Percentiles rank a stretch among this genome's conserved stretches.
Evolutionary conservation across 352 stramenopile species (phyloP).

Genomic region (Phytophthora pinifolia): DNA sequence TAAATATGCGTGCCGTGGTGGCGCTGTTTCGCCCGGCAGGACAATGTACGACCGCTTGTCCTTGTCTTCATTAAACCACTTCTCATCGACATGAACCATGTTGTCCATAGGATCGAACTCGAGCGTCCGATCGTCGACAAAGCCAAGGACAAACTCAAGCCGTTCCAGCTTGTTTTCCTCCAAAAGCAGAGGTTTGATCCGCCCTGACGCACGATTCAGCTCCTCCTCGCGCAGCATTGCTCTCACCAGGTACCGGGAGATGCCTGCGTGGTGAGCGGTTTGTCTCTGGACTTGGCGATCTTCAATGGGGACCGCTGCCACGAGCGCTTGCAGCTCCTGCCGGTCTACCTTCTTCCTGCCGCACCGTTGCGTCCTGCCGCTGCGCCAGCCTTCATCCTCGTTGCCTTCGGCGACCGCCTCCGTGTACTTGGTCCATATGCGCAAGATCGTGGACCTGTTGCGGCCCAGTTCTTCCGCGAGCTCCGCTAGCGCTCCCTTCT

Average conservation of each 20-base stretch:
- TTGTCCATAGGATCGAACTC: conserved; percentile 11
- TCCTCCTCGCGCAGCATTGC: neutral
- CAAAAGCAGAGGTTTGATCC: neutral
- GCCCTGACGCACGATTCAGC: neutral
- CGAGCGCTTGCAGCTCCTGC: neutral
- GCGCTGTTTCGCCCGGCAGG: neutral
- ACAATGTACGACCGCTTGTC: conserved; percentile 1
- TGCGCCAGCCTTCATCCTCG: neutral
- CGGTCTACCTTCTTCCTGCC: neutral
- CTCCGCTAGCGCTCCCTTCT: neutral
- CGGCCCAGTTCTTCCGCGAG: neutral
- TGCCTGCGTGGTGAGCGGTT: neutral
- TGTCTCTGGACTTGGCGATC: neutral
- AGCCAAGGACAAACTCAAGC: neutral
- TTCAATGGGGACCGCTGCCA: conserved; percentile 1
- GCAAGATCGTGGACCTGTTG: neutral
- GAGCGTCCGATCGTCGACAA: neutral
- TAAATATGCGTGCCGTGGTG: neutral
- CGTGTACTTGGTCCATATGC: neutral
- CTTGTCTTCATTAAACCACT: conserved; percentile 15
- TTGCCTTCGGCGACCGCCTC: neutral
- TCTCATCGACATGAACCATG: conserved; percentile 13
- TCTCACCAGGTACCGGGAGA: neutral
- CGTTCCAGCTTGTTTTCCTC: too few relatives aligned
- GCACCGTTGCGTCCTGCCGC: neutral